Base-by-base conservation (phyloP, 345 rosid species). In the Rubroshorea leprosula region DNA sequence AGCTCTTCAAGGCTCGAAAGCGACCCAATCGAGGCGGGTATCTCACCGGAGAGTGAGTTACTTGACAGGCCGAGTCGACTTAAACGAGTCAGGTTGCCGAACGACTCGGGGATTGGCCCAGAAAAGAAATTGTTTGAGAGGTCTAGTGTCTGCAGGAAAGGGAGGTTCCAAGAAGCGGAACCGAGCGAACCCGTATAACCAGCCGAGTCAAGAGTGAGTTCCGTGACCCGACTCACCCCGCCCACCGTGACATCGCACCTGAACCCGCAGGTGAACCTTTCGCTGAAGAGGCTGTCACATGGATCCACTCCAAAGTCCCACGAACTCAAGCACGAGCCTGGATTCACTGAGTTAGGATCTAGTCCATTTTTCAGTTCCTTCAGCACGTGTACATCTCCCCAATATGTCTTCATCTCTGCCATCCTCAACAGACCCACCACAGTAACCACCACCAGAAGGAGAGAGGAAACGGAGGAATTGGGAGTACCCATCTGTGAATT, bases 261-360 rank as follows among this genome's bases (percentile, higher is more conserved):
- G 82, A 91, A 88, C 16, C 98, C 98, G 56, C 98, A 91, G 0
- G 87, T 82, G 85, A 91, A 88, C 21, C 64, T 60, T 16, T 88
- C 90, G 59, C 85, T 63, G 78, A 80, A 91, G 38, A 86, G 72
- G 71, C 13, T 58, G 73, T 86, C 98, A 57, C 96, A 91, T 8
- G 96, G 98, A 62, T 88, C 98, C 31, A 74, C 54, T 5, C 86
- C 64, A 77, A 91, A 91, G 63, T 91, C 87, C 98, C 96, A 91
- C 0, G 96, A 78, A 60, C 80, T 74, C 56, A 88, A 56, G 65
- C 98, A 88, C 4, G 96, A 91, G 11, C 98, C 98, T 1, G 88
- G 87, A 31, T 4, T 74, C 27, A 82, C 57, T 0, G 96, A 86
- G 54, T 55, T 69, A 11, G 76, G 38, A 26, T 82, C 80, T 0